Percentiles rank a stretch among this genome's conserved stretches.
phyloP scores from a whole-genome alignment of 495 filamentous ascomycete genomes.

The Penicillium turbatum region DNA sequence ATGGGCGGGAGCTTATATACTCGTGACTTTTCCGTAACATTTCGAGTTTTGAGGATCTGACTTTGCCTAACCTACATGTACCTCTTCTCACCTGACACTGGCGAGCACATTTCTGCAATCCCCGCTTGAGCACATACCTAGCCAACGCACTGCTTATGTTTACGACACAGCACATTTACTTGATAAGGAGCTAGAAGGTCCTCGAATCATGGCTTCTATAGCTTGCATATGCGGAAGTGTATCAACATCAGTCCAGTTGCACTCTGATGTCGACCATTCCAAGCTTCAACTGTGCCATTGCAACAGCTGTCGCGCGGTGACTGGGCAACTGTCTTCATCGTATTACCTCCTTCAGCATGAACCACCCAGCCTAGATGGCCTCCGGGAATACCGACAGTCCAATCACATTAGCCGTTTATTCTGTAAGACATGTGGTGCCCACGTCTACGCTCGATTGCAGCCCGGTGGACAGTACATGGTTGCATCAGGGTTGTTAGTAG shows the following conservation, averaged over 20 bases:
- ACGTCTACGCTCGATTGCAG: conserved; percentile 46
- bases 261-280: conserved; percentile 21
- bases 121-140: conserved; percentile 32
- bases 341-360: conserved; percentile 42
- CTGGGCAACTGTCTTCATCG: conserved; percentile 54
- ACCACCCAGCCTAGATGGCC: conserved; percentile 30
- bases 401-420: conserved; percentile 54
- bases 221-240: conserved; percentile 56
- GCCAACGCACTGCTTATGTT: conserved; percentile 9
- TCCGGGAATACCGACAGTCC: conserved; percentile 48
- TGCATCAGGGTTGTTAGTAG: conserved; percentile 36
- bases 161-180: neutral
- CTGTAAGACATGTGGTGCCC: conserved; percentile 64
- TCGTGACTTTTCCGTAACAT: conserved; percentile 24
- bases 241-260: conserved; percentile 39
- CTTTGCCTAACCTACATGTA: neutral
- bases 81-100: conserved; percentile 3
- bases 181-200: neutral
- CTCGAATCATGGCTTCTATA: conserved; percentile 24
- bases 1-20: conserved; percentile 15
- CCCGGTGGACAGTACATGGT: conserved; percentile 39
- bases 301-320: conserved; percentile 53
- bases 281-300: conserved; percentile 60
- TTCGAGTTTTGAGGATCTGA: neutral
- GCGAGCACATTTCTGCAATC: conserved; percentile 30